Base-by-base conservation (phyloP, 2,329 filamentous ascomycete species). In the Diplodia seriata region DNA sequence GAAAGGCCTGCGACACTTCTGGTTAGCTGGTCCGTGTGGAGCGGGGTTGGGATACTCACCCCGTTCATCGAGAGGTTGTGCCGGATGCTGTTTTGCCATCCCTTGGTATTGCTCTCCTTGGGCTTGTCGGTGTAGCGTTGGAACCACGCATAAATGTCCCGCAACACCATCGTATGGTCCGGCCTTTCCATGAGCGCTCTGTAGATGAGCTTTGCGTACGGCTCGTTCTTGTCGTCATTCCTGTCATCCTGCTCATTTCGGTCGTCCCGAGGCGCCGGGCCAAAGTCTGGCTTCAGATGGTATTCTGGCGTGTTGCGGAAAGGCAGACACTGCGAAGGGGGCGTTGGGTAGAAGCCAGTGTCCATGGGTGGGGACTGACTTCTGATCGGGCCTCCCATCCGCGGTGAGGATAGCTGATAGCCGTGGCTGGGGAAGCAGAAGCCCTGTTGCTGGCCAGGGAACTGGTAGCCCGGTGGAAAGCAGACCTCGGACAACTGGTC, bases 21-120 rank as follows among this genome's bases (percentile, higher is more conserved):
- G 49, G 36, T 61, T 26, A 63, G 59, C 59, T 26, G 29, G 47
- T 33, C 31, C 12, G 47, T 8, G n/a, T 1, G 69, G 70, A 38
- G 29, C 38, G 18, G 50, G 57, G 49, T 68, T 47, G n/a, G 26
- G 54, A 54, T 18, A 84, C 88, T 80, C 87, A 97, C 94, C 69
- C 86, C 85, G 74, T 98, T 98, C 94, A 98, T 97, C 57, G 93
- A 97, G 8, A 98, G 83, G 73, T 98, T 98, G 78, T 98, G 94
- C 2, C 94, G 88, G 71, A 98, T 96, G 76, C 92, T 97, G 79
- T 97, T 98, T 80, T 94, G 91, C 94, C 94, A 98, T 11, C 94
- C 94, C 54, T 78, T 81, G 4, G 78, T 80, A 63, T 78, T 76
- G 8, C 83, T 84, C 55, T 85, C 85, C 64, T 84, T 87, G 4